Evolutionary conservation across 257 asterid genomes (phyloP), one percentile per base, ranked within the genome.

Genomic region (Linaria vulgaris): DNA sequence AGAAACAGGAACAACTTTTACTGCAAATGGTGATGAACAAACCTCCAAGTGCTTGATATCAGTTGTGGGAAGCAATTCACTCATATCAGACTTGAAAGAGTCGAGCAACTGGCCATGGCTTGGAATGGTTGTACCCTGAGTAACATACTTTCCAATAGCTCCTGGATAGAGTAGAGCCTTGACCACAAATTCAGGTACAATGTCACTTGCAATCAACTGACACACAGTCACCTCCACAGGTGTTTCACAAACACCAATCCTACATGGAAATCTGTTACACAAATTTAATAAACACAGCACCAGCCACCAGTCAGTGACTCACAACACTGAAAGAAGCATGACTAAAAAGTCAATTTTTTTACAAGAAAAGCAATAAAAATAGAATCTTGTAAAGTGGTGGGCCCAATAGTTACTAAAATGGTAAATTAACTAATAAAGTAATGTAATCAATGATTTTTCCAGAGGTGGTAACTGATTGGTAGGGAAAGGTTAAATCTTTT

Each of bases 41-140:
- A 86, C 95, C 95, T 87, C 92, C 61, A 87, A 67, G 12, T 84
- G 87, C 31, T 59, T 74, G 83, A 82, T 77, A 76, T 82, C 85
- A 59, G 59, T 61, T 22, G 66, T 13, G 24, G 56, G 15, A 49
- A 56, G 24, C 22, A 49, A 44, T 60, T 69, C 57, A 27, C 59
- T 56, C 59, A 43, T 38, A 5, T 59, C 72, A 66, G 60, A 68
- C 68, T 72, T 77, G 71, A 74, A 76, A 1, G 74, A n/a, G 3
- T 59, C 24, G 15, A 82, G 65, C 19, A 81, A 70, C 0, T 76
- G 78, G 17, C 64, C 59, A 61, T 78, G 80, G 71, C 56, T 67
- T 50, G 86, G 85, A 60, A 74, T 17, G 68, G 64, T 11, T 43
- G 62, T 60, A 1, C 72, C 77, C 67, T 72, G 64, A 44, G 58